Base-by-base conservation (phyloP, 2,329 filamentous ascomycete genomes). In the Alternaria gaisen region DNA sequence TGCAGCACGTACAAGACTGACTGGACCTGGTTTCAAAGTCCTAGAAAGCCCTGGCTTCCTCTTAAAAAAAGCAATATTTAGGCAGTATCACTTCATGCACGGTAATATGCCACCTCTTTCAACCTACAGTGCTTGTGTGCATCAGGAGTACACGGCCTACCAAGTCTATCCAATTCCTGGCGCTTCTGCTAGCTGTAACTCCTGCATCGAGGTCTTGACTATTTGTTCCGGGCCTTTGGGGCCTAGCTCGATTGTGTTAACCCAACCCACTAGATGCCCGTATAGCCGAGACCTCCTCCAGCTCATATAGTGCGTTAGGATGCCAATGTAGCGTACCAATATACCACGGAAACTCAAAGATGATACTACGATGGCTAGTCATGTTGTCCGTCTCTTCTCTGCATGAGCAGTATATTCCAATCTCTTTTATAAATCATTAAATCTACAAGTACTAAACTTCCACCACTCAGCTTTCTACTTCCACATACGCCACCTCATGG, bases 401-500 rank as follows among this genome's bases (percentile, higher is more conserved):
- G 12, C 30, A 10, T 34, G 46, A 36, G 40, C 51, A 12, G 18
- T 43, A 55, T 53, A 62, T 54, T 50, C 54, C 51, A 64, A 47
- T 41, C 47, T 62, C 58, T 60, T 66, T 42, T 58, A 56, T 55
- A 38, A 46, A 24, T 67, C 69, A 63, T 62, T 51, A 42, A 55
- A 65, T 41, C 61, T 63, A 48, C 61, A 64, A 18, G 58, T 58
- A 50, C 53, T 52, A 62, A 70, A 72, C 53, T 63, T 63, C 64
- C 67, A 72, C 66, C 64, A 70, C n/a, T 53, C 57, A 30, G 20
- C 38, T 53, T 70, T 54, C 64, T 90, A 87, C 34, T 87, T 90
- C 84, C 82, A 62, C 90, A 90, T 72, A 84, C 90, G 26, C 82
- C 88, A 56, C 56, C 80, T 83, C 16, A 89, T 90, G 72, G 90